phyloP scores from a whole-genome alignment of 2,329 filamentous ascomycete species.

The Ophiostoma sp. region DNA sequence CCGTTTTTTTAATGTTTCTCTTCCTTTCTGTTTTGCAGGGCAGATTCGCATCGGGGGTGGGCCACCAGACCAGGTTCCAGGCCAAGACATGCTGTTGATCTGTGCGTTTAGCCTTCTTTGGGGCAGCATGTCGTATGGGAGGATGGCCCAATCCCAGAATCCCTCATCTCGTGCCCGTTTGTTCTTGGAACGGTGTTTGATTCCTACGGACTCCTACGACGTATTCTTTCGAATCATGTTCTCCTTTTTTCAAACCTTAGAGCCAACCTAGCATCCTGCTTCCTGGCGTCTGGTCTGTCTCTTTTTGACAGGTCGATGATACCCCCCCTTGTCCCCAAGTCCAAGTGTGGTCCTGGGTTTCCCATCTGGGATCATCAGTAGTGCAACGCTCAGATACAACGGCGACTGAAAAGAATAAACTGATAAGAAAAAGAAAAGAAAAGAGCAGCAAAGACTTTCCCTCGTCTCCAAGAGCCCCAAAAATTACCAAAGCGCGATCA shows the following conservation, averaged over 20 bases:
- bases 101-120: neutral
- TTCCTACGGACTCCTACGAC: neutral
- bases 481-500: neutral
- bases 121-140: neutral
- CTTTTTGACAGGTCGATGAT: slow-evolving; percentile 5
- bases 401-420: neutral
- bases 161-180: neutral
- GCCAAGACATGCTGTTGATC: neutral
- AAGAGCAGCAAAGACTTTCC: neutral
- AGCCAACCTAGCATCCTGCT: neutral
- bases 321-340: neutral
- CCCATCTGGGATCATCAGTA: too few relatives aligned
- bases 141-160: neutral
- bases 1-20: neutral
- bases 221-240: too few relatives aligned
- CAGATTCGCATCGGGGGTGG: neutral
- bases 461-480: neutral
- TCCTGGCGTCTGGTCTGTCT: neutral
- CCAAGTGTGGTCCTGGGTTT: neutral
- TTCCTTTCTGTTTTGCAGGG: neutral
- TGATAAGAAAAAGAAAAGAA: neutral
- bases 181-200: neutral
- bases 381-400: neutral
- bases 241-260: neutral
- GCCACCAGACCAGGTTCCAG: neutral